Conservation (phyloP, 2,329 filamentous ascomycete species). For the Fusarium mundagurra region DNA sequence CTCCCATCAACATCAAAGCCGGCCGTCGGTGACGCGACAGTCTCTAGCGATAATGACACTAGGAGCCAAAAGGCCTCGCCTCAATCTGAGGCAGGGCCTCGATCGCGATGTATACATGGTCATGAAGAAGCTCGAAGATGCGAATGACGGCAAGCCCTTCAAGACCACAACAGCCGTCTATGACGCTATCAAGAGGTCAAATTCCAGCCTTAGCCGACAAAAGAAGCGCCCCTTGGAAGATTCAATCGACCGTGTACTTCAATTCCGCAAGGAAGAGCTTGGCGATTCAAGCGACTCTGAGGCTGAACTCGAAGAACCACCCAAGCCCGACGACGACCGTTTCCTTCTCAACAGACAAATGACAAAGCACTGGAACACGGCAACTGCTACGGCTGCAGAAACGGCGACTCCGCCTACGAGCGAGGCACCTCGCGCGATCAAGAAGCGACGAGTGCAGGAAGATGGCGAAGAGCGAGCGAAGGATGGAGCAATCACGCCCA, state of each 20-base stretch:
- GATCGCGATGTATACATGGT: constrained; percentile 83
- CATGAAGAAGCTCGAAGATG: constrained; percentile 78
- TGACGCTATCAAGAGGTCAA: constrained; percentile 83
- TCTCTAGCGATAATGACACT: constrained; percentile 21
- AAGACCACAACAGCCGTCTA: constrained; percentile 72
- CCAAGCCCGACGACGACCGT: constrained; percentile 47
- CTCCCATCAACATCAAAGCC: background rate
- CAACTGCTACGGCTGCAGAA: background rate
- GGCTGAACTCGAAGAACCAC: constrained; percentile 56
- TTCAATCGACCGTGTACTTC: constrained; percentile 83
- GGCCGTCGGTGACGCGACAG: background rate
- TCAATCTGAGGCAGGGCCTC: constrained; percentile 50
- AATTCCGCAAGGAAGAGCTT: constrained; percentile 73
- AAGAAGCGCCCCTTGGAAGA: constrained; percentile 86
- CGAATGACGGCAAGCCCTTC: constrained; percentile 61
- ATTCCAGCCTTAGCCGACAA: constrained; percentile 84
- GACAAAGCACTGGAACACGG: constrained; percentile 50
- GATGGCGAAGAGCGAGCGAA: constrained; percentile 40
- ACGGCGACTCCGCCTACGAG: background rate
- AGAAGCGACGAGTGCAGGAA: constrained; percentile 48
- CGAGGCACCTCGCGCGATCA: constrained; percentile 41
- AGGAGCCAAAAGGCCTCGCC: constrained; percentile 16
- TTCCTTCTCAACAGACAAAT: constrained; percentile 56
- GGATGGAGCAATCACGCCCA: constrained; percentile 21
- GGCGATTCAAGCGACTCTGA: constrained; percentile 64